phyloP scores from a whole-genome alignment of 2,329 filamentous ascomycete genomes.

The Xylaria sp. region DNA sequence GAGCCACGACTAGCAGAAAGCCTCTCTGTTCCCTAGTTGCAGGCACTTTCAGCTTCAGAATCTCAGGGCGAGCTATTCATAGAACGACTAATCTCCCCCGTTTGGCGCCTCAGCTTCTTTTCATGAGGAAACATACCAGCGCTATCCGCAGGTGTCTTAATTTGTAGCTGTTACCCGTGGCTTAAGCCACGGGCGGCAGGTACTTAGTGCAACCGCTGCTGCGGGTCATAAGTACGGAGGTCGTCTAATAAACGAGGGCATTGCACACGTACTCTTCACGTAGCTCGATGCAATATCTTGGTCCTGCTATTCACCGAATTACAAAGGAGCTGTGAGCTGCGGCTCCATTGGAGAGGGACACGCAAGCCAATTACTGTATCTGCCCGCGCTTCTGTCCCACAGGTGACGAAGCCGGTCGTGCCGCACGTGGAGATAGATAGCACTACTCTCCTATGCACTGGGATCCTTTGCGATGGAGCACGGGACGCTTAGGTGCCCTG shows the following conservation, averaged over 20 bases:
- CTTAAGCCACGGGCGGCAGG: not conserved
- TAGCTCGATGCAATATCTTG: conserved; percentile 9
- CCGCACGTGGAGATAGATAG: conserved; percentile 29
- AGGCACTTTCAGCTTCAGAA: conserved; percentile 1
- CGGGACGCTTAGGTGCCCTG: not conserved
- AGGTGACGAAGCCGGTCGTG: conserved; percentile 17
- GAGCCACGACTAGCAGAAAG: conserved; percentile 4
- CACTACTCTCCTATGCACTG: not conserved
- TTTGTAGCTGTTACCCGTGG: not conserved
- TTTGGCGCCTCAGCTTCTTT: conserved; percentile 15
- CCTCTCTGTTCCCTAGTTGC: conserved; percentile 12
- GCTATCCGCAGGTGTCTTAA: conserved; percentile 6
- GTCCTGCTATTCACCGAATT: conserved; percentile 15
- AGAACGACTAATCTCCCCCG: conserved; percentile 6
- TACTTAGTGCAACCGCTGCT: not conserved
- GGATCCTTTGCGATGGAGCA: not conserved
- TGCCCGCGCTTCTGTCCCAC: conserved; percentile 3
- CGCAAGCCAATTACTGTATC: conserved; percentile 14
- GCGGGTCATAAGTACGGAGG: conserved; percentile 8
- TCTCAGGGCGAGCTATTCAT: conserved; percentile 25
- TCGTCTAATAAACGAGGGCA: conserved; percentile 14
- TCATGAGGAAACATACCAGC: not conserved
- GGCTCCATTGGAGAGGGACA: conserved; percentile 24
- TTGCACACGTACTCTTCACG: conserved; percentile 21
- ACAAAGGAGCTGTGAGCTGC: conserved; percentile 2